Evolutionary conservation across 2,329 filamentous ascomycete species (phyloP), one percentile per base, ranked within the genome.

Genomic region (Plenodomus lindquistii): DNA sequence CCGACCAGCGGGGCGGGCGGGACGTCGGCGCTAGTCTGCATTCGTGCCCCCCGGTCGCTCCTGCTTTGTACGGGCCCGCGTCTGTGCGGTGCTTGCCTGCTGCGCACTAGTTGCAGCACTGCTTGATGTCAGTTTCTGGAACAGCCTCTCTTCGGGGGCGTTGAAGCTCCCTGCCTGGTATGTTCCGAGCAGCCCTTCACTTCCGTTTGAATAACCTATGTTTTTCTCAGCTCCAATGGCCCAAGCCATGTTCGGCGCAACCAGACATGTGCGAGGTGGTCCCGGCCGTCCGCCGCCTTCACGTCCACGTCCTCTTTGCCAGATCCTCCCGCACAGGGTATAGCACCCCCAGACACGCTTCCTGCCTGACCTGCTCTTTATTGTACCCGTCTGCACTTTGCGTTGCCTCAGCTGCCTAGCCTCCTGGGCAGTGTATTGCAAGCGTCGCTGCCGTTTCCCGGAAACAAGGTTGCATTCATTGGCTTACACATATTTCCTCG

Each of bases 91-190:
- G 27, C 27, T 31, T 15, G 27, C 27, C 27, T 31, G 27, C 9
- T 13, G 10, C 39, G 27, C n/a, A 22, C 54, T 56, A 51, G 54
- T 46, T 43, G 49, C 46, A 57, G 60, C 48, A 60, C 62, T 63
- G 65, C 63, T 69, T 69, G 61, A 69, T 65, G 65, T 70, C 67
- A 70, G 67, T 63, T 67, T 66, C 62, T 70, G 67, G 66, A 69
- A 71, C 69, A 71, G 67, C 67, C 64, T 66, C 65, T 69, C 65
- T n/a, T 31, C 7, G 34, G 61, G 60, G 64, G 65, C 63, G 57
- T 58, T 52, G 46, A 47, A 50, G 52, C 54, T 48, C 53, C 46
- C 62, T 67, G 65, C 60, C 68, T 71, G 68, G 69, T 68, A 69
- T 66, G 63, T 70, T 67, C 66, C 69, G 68, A 54, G 54, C 59